Evolutionary conservation across 2,329 filamentous ascomycete species (phyloP), one percentile per base, ranked within the genome.

Genomic region (Hypoxylon sp.): DNA sequence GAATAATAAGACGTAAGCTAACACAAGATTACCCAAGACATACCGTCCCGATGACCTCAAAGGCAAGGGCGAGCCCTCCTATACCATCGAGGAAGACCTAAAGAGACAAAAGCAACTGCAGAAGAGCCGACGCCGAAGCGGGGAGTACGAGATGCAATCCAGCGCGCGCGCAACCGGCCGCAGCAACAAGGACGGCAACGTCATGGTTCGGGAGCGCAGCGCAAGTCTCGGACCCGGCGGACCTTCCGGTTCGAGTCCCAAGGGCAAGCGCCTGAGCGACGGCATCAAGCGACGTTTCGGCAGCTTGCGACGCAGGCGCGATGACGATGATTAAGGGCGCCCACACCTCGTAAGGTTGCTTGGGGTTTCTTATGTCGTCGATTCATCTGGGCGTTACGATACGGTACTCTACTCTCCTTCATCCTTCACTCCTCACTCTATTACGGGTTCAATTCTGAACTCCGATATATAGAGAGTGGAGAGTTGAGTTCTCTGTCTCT

Each of bases 31-130:
- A 66, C 11, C 32, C 8, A 11, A 90, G 88, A 77, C 87, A 73
- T 96, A 97, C 78, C 87, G 88, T 62, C 90, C 91, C 5, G 88
- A 92, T 48, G 93, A 97, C 75, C 85, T 93, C 69, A 94, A 95
- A 79, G 93, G 93, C 75, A 93, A 96, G 80, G 92, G 92, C 48
- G 92, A 95, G 76, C 92, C 92, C 2, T 89, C 87, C 1, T 96
- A 87, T 80, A 88, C 89, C 6, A 85, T 91, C 35, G 93, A 95
- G 74, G 87, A 87, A 69, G 87, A 88, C 0, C 80, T 90, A 21
- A 92, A 92, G 77, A 85, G 87, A 27, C 85, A 74, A 19, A 76
- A 76, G 62, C 74, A 74, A 51, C 48, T 55, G 71, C 48, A 70
- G 73, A 7, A 70, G 39, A 17, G 17, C 3, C 39, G 60, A 11